Percentiles rank a stretch among this genome's conserved stretches.
Evolutionary conservation across 441 rosid genomes (phyloP).

Genomic region (Corymbia calophylla): DNA sequence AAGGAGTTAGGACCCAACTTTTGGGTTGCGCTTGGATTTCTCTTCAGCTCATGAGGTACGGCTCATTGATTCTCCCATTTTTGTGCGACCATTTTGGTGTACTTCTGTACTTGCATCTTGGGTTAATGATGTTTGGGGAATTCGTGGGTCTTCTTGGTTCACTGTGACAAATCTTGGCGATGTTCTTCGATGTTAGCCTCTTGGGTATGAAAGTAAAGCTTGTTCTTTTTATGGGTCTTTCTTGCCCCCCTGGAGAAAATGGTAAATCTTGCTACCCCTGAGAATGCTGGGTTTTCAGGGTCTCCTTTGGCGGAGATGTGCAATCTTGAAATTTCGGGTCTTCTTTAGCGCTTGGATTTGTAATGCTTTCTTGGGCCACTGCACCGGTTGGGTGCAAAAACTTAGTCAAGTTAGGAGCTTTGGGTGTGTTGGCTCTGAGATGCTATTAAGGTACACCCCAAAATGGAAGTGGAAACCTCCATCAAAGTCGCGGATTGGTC

Average conservation of each 20-base stretch:
- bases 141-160: not conserved
- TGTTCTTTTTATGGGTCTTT: not conserved
- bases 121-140: not conserved
- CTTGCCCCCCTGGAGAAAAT: not conserved
- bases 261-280: not conserved
- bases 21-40: constrained; percentile 15
- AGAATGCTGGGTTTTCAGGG: not conserved
- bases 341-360: not conserved
- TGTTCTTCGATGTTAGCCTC: not conserved
- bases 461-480: not conserved
- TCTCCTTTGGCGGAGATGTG: not conserved
- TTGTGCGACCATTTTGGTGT: not conserved
- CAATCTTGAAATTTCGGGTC: not conserved
- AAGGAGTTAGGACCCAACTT: not conserved
- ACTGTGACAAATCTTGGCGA: not conserved
- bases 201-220: not conserved
- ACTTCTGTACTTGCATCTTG: constrained; percentile 10
- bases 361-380: not conserved
- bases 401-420: not conserved
- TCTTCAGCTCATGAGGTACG: not conserved
- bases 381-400: not conserved
- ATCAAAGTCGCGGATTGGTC: not conserved
- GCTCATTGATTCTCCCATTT: not conserved
- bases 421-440: not conserved
- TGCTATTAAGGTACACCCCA: not conserved